phyloP scores from a whole-genome alignment of 202 grass and related monocot species.

The Digitaria exilis region DNA sequence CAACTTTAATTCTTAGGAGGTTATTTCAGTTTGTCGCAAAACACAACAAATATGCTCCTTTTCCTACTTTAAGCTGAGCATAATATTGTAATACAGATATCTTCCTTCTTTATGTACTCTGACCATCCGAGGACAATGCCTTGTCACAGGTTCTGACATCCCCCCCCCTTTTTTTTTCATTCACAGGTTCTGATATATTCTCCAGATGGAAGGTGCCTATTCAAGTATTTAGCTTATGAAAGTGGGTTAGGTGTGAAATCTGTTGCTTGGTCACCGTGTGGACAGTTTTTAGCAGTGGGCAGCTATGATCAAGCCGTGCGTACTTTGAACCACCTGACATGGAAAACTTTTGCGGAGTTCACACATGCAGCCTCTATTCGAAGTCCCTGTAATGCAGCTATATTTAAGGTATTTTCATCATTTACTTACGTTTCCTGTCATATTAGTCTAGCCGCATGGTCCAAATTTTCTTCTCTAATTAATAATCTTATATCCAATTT shows the following conservation, averaged over 20 bases:
- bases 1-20: slow-evolving; percentile 29
- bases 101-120: slow-evolving; percentile 11
- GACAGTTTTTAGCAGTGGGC: slow-evolving; percentile 93
- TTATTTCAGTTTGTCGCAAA: neutral
- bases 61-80: slow-evolving; percentile 23
- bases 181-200: slow-evolving; percentile 94
- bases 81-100: neutral
- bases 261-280: slow-evolving; percentile 93
- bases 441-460: neutral
- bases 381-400: slow-evolving; percentile 62
- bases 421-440: slow-evolving; percentile 16
- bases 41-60: neutral
- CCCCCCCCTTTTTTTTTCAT: neutral
- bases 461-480: slow-evolving; percentile 28
- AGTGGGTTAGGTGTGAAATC: slow-evolving; percentile 94
- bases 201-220: slow-evolving; percentile 88
- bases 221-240: slow-evolving; percentile 92
- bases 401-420: slow-evolving; percentile 71
- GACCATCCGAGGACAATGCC: slow-evolving; percentile 7
- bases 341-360: slow-evolving; percentile 98
- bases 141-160: slow-evolving; percentile 68
- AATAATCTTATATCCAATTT: slow-evolving; percentile 36
- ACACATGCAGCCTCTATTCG: slow-evolving; percentile 70
- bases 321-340: slow-evolving; percentile 85
- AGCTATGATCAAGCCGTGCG: slow-evolving; percentile 94